Percentiles rank a stretch among this genome's conserved stretches.
Conservation (phyloP, 2,329 filamentous ascomycete genomes). For the Paraphaeosphaeria minitans region DNA sequence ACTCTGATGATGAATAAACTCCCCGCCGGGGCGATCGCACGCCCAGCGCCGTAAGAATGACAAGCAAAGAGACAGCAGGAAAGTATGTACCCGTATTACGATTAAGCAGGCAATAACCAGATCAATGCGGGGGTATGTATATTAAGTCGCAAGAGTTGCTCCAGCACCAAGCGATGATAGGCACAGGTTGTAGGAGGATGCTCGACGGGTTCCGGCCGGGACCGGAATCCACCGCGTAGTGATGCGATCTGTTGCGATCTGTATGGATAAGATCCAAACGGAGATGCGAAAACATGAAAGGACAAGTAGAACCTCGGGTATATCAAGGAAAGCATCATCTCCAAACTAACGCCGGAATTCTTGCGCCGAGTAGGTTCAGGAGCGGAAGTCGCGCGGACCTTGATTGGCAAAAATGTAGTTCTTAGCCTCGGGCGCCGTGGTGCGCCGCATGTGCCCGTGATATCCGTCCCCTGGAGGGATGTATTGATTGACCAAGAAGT, state of each 20-base stretch:
- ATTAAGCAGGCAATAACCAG: conserved; percentile 9
- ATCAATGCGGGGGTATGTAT: not conserved
- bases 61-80: not conserved
- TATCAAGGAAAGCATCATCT: conserved; percentile 3
- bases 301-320: conserved; percentile 1
- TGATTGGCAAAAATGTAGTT: conserved; percentile 57
- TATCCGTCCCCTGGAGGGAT: conserved; percentile 50
- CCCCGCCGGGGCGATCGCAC: not conserved
- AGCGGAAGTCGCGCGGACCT: conserved; percentile 50
- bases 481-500: conserved; percentile 55
- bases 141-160: not conserved
- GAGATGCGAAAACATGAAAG: not conserved
- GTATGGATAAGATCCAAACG: not conserved
- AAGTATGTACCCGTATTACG: conserved; percentile 1
- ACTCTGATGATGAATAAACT: not conserved
- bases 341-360: conserved; percentile 11
- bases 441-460: conserved; percentile 33
- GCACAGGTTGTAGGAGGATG: not conserved
- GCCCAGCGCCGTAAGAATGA: conserved; percentile 9
- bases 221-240: not conserved
- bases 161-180: not conserved
- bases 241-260: conserved; percentile 7
- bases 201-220: not conserved
- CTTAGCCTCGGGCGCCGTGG: conserved; percentile 46
- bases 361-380: not conserved